These are phyloP conservation scores for Sclerotinia borealis DNA, from an alignment of 2,329 filamentous ascomycete species.

Conservation along the genomic window DNA sequence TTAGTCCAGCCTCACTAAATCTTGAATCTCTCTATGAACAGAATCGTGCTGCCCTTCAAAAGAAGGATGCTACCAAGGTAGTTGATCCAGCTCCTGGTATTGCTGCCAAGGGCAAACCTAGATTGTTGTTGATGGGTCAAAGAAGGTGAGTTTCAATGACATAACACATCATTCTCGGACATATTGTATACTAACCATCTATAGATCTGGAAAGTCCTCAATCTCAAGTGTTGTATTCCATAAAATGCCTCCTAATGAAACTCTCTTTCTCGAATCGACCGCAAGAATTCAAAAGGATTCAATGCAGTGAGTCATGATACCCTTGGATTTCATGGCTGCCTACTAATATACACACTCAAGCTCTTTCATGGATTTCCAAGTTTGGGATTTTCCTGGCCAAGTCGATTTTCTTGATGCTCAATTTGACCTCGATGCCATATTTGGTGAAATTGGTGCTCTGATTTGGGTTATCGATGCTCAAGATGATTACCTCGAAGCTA, in stretches of 20 bases:
- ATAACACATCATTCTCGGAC: not conserved
- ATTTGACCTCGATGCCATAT: slow-evolving; percentile 89
- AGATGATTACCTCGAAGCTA: slow-evolving; percentile 92
- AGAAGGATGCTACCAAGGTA: slow-evolving; percentile 41
- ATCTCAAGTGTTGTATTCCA: slow-evolving; percentile 99
- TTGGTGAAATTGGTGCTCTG: slow-evolving; percentile 85
- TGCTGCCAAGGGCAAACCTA: slow-evolving; percentile 62
- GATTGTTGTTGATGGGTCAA: slow-evolving; percentile 90
- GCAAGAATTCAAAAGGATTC: slow-evolving; percentile 90
- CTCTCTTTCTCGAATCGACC: slow-evolving; percentile 90
- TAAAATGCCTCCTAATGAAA: slow-evolving; percentile 93
- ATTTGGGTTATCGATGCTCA: slow-evolving; percentile 99
- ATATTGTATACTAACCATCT: slow-evolving; percentile 20
- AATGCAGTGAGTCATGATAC: slow-evolving; percentile 65
- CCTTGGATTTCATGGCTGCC: not conserved
- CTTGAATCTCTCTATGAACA: slow-evolving; percentile 58
- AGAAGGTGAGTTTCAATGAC: slow-evolving; percentile 58
- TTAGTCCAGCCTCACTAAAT: slow-evolving; percentile 56
- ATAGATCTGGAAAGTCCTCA: slow-evolving; percentile 93
- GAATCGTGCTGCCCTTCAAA: slow-evolving; percentile 48
- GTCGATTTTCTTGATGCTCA: slow-evolving; percentile 85
- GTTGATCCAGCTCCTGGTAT: slow-evolving; percentile 41
- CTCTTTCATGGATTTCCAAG: slow-evolving; percentile 98
- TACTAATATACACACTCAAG: slow-evolving; percentile 40
- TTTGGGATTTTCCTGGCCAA: slow-evolving; percentile 96